These are phyloP conservation scores for Pythium guiyangense DNA, from an alignment of 352 stramenopile species.

Conservation along the genomic window DNA sequence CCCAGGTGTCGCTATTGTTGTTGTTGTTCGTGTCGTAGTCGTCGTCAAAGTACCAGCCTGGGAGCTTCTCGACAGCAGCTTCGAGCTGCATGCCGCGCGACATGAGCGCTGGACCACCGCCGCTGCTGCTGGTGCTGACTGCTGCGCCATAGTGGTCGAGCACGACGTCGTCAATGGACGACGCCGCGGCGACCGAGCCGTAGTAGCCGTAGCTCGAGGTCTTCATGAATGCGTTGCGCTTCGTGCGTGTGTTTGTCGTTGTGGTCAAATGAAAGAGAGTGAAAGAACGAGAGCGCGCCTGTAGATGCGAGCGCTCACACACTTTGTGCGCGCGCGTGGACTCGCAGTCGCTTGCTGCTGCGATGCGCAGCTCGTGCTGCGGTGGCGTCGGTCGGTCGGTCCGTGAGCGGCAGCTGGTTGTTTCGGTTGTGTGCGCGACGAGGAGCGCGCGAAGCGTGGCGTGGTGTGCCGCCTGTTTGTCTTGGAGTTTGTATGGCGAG, in stretches of 20 bases:
- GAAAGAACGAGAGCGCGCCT: background rate
- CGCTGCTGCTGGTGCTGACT: background rate
- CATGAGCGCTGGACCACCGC: slow-evolving; percentile 11
- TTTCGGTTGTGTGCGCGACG: no score
- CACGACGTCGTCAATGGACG: slow-evolving; percentile 11
- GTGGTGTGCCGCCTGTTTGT: no score
- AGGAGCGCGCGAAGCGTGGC: no score
- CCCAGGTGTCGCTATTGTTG: slow-evolving; percentile 11
- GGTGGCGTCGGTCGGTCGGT: no score
- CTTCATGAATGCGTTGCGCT: slow-evolving; percentile 2
- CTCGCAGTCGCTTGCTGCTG: no score
- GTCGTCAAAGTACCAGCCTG: slow-evolving; percentile 59
- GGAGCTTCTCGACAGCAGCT: slow-evolving; percentile 58
- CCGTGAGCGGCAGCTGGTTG: no score
- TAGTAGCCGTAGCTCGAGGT: slow-evolving; percentile 17
- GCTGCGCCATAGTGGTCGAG: background rate
- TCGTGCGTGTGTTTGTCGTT: background rate
- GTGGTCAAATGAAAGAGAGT: background rate
- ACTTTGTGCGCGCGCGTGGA: background rate
- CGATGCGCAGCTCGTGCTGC: no score
- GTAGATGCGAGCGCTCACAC: background rate
- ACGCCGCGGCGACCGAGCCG: slow-evolving; percentile 13
- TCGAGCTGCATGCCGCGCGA: slow-evolving; percentile 65
- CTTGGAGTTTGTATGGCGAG: no score
- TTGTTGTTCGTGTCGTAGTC: slow-evolving; percentile 15